These are phyloP conservation scores for Crucibulum laeve DNA, from an alignment of 768 basidiomycete genomes.

Conservation along the genomic window DNA sequence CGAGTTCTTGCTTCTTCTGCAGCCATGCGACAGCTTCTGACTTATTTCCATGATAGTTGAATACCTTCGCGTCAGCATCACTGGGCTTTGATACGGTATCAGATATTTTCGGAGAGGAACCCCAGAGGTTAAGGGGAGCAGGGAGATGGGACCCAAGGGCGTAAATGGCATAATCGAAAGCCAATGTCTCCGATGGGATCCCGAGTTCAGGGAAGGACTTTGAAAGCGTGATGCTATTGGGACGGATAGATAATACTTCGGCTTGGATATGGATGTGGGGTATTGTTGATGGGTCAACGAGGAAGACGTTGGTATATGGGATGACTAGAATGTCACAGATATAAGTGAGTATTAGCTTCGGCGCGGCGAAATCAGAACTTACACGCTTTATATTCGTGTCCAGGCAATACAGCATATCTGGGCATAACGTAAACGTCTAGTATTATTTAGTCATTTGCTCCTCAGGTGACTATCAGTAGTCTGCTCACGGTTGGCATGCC, in stretches of 20 bases:
- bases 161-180: slow-evolving; percentile 56
- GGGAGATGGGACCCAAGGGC: slow-evolving; percentile 60
- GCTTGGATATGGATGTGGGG: slow-evolving; percentile 39
- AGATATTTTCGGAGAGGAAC: slow-evolving; percentile 11
- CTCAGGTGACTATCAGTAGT: neutral
- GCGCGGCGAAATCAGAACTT: slow-evolving; percentile 11
- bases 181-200: slow-evolving; percentile 26
- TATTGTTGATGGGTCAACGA: slow-evolving; percentile 13
- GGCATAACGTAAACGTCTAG: slow-evolving; percentile 56
- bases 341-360: neutral
- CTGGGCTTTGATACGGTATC: neutral
- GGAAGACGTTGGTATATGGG: slow-evolving; percentile 48
- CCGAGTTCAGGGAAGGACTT: slow-evolving; percentile 43
- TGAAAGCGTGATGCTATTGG: slow-evolving; percentile 39
- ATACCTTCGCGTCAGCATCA: slow-evolving; percentile 2
- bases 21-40: slow-evolving; percentile 47
- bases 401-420: slow-evolving; percentile 50
- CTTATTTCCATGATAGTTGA: slow-evolving; percentile 38
- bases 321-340: slow-evolving; percentile 36
- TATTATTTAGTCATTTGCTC: neutral
- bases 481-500: neutral
- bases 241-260: slow-evolving; percentile 32
- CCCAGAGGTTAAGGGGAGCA: slow-evolving; percentile 52
- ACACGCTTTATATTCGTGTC: slow-evolving; percentile 67
- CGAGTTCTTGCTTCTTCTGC: slow-evolving; percentile 39